These are phyloP conservation scores for Hepatocystis sp. DNA, from an alignment of 169 alveolate genomes.

Conservation along the genomic window DNA sequence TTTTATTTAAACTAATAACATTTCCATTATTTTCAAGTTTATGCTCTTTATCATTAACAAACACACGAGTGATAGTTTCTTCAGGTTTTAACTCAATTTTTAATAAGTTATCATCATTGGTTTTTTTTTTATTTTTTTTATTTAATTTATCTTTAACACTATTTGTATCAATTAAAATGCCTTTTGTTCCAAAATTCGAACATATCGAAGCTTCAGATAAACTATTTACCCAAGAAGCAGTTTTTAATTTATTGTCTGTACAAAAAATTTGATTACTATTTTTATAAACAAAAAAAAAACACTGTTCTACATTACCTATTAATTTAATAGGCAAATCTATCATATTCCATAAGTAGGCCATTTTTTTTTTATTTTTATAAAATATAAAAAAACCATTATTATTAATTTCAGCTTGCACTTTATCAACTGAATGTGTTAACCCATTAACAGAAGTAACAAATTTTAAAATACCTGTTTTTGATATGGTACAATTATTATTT, in stretches of 20 bases:
- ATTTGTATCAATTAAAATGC: slow-evolving; percentile 25
- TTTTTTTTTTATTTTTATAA: slow-evolving; percentile 67
- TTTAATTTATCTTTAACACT: slow-evolving; percentile 2
- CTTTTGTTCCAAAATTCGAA: slow-evolving; percentile 40
- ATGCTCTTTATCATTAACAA: slow-evolving; percentile 33
- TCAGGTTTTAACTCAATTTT: slow-evolving; percentile 52
- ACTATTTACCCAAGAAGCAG: slow-evolving; percentile 47
- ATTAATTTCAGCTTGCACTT: slow-evolving; percentile 37
- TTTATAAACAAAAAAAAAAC: slow-evolving; percentile 43
- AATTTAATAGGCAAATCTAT: slow-evolving; percentile 66
- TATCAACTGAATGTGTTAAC: slow-evolving; percentile 61
- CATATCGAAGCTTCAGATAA: slow-evolving; percentile 58
- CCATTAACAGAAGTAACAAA: slow-evolving; percentile 55
- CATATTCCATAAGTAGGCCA: slow-evolving; percentile 39
- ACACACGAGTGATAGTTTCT: slow-evolving; percentile 23
- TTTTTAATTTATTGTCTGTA: slow-evolving; percentile 41
- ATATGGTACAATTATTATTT: slow-evolving; percentile 36
- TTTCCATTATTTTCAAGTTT: slow-evolving; percentile 9
- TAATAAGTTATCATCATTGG: slow-evolving; percentile 12
- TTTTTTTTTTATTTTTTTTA: slow-evolving; percentile 12
- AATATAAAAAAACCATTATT: slow-evolving; percentile 56
- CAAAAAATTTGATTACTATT: slow-evolving; percentile 67
- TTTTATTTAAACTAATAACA: slow-evolving; percentile 46
- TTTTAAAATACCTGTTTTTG: slow-evolving; percentile 58
- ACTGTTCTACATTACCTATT: slow-evolving; percentile 63